These are phyloP conservation scores for Oldenlandia corymbosa DNA, from an alignment of 257 asterid genomes.

Conservation along the genomic window DNA sequence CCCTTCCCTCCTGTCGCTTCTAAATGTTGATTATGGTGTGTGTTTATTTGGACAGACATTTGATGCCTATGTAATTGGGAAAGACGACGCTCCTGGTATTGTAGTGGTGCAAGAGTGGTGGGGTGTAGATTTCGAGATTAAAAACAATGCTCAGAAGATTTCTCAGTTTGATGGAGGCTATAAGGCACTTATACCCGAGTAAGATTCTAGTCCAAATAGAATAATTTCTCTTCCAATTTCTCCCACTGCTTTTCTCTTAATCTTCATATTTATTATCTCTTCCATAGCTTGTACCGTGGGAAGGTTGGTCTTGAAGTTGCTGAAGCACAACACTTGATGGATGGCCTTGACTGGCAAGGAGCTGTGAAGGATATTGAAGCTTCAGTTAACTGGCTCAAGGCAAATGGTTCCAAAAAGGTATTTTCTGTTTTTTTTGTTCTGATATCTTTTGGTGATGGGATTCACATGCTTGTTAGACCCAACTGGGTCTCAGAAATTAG, in stretches of 20 bases:
- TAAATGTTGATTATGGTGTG: not conserved
- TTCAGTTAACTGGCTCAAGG: constrained; percentile 87
- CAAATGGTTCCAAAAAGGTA: constrained; percentile 90
- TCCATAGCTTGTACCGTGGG: constrained; percentile 75
- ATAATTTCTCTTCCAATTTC: not conserved
- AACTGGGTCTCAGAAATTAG: too few species aligned
- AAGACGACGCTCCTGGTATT: constrained; percentile 92
- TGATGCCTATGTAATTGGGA: constrained; percentile 89
- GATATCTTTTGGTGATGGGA: too few species aligned
- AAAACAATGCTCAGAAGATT: constrained; percentile 91
- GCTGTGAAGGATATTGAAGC: constrained; percentile 93
- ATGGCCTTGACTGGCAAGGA: constrained; percentile 94
- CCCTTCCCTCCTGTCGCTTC: constrained; percentile 3
- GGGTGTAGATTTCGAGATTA: constrained; percentile 96
- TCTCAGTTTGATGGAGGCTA: constrained; percentile 75
- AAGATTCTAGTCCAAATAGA: constrained; percentile 24
- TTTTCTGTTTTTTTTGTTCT: too few species aligned
- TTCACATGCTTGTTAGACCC: too few species aligned
- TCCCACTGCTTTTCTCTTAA: not conserved
- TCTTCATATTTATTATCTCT: constrained; percentile 14
- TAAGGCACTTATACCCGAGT: constrained; percentile 94
- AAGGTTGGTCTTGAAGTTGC: constrained; percentile 94
- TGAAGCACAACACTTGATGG: constrained; percentile 97
- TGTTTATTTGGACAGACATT: constrained; percentile 46
- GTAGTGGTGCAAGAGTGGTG: constrained; percentile 99